Conservation (phyloP, 2,329 filamentous ascomycete species). For the Pseudogymnoascus sp. region DNA sequence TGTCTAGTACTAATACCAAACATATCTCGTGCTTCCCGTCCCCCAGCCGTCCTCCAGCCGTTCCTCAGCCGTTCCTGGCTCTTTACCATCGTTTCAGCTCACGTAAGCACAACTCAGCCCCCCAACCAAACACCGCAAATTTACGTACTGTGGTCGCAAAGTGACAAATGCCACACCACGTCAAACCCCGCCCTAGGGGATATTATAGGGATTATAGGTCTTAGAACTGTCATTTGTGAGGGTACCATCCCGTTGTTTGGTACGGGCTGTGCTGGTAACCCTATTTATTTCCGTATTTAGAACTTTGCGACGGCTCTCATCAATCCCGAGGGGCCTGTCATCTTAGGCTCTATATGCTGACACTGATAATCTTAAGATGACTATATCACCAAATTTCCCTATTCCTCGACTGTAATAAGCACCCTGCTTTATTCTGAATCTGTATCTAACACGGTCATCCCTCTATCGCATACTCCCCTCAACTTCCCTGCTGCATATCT, state of each 20-base stretch:
- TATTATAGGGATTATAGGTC: background rate
- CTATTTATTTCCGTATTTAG: constrained; percentile 9
- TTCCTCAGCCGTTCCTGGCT: background rate
- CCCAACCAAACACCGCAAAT: constrained; percentile 2
- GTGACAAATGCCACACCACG: background rate
- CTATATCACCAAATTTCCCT: constrained; percentile 2
- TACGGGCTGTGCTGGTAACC: background rate
- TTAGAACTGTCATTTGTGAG: background rate
- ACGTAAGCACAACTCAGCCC: constrained; percentile 9
- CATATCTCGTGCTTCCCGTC: background rate
- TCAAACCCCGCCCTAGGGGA: background rate
- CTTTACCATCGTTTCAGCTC: background rate
- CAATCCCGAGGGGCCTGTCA: background rate
- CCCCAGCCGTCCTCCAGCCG: background rate
- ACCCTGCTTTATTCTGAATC: constrained; percentile 17
- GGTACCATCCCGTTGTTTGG: background rate
- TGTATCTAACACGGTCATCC: background rate
- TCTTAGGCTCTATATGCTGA: background rate
- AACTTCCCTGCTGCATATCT: background rate
- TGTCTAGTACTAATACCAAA: background rate
- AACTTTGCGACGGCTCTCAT: background rate
- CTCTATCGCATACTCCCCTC: background rate
- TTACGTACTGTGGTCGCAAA: background rate
- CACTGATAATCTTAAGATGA: background rate
- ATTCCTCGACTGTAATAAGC: background rate